Base-by-base conservation (phyloP, 1,139 yeast species). In the Sugiyamaella xylanicola region DNA sequence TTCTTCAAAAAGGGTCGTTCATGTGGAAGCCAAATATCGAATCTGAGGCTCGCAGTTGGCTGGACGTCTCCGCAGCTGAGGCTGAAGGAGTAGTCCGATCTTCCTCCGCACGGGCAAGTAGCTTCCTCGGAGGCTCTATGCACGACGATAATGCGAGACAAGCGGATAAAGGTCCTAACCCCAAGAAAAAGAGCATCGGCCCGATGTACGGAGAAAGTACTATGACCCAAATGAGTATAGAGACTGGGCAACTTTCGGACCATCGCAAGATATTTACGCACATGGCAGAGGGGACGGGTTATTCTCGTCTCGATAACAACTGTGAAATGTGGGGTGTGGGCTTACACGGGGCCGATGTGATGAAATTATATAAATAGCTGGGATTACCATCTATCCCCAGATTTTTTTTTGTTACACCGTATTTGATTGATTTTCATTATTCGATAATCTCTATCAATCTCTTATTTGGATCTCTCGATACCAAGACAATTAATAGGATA, bases 251-350 rank as follows among this genome's bases (percentile, higher is more conserved):
- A 32, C 29, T 7, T 41, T 41, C 45, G 29, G 45, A n/a, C 45
- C 45, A 41, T 41, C 29, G 27, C 29, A 20, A 21, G 25, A n/a
- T n/a, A 4, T 32, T 32, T 8, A 25, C 29, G 37, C 37, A 32
- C 37, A 32, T 32, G 37, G 37, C 37, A 32, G 15, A 8, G 13
- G 37, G 29, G 29, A 9, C 5, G 15, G 15, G 17, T 7, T 41
- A 41, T 41, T 21, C 19, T 20, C 32, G 25, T 21, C 37, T 32
- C 37, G 45, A 21, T 41, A 20, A 11, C 29, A 20, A 21, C 4
- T 4, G 19, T 39, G 42, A 39, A 41, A 41, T 41, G 45, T 41
- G 45, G 45, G 45, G 45, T 41, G 45, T n/a, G 43, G 9, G 43
- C 9, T 11, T 19, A 19, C 19, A 7, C 19, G 41, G 43, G 27